Evolutionary conservation across 495 filamentous ascomycete genomes (phyloP).

Genomic region (Neurospora tetrasperma): DNA sequence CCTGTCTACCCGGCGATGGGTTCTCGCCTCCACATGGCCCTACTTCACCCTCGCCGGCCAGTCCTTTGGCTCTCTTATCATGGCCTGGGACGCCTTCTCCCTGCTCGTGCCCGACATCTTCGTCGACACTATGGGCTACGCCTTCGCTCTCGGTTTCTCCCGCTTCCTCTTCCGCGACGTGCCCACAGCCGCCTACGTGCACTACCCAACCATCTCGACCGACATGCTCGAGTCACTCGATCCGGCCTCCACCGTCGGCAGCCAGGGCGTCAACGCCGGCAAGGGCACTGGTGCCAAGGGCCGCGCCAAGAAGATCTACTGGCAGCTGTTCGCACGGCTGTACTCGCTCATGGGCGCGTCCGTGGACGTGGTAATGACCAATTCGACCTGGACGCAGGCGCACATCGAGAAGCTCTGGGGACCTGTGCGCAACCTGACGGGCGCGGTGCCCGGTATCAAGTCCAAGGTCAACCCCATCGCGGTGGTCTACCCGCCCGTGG

Average conservation of each 20-base stretch:
- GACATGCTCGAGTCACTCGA: constrained; percentile 89
- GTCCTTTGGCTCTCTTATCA: constrained; percentile 71
- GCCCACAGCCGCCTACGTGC: constrained; percentile 87
- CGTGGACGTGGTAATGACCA: constrained; percentile 91
- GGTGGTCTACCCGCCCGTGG: constrained; percentile 86
- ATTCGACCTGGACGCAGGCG: constrained; percentile 83
- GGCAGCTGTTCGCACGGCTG: constrained; percentile 69
- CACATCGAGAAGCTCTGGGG: constrained; percentile 82
- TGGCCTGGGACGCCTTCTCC: constrained; percentile 89
- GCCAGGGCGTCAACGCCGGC: constrained; percentile 75
- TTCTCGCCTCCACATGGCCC: constrained; percentile 75
- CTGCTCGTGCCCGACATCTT: constrained; percentile 89
- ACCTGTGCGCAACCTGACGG: constrained; percentile 28
- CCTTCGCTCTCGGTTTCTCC: constrained; percentile 73
- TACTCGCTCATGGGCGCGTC: constrained; percentile 73
- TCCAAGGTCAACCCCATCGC: constrained; percentile 31
- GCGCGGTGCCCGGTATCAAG: neutral
- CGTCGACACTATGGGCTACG: constrained; percentile 97
- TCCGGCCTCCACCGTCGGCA: constrained; percentile 41
- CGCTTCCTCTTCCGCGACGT: constrained; percentile 73
- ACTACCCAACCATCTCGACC: constrained; percentile 96
- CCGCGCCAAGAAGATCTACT: constrained; percentile 64
- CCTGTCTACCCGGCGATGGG: constrained; percentile 74
- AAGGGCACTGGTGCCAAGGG: constrained; percentile 60
- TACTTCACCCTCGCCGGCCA: constrained; percentile 93